Evolutionary conservation across 176 grass and related monocot species (phyloP).

Genomic region (Leersia perrieri): DNA sequence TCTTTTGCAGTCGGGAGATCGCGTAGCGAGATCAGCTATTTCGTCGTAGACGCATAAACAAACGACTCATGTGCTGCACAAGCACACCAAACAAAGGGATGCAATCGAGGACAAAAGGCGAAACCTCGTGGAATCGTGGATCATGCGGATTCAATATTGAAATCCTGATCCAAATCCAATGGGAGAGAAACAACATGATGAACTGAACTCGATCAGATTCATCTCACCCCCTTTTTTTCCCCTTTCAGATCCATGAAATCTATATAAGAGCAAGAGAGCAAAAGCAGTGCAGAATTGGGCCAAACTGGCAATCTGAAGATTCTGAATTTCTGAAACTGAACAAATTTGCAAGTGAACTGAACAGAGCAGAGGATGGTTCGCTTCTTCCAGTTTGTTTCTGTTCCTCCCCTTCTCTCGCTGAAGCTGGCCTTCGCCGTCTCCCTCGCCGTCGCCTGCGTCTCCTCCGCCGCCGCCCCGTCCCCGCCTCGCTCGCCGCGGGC

Average conservation of each 20-base stretch:
- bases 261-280: neutral
- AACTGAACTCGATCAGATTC: neutral
- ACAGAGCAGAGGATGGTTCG: conserved; percentile 8
- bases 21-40: neutral
- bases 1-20: neutral
- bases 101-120: no score
- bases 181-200: no score
- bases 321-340: neutral
- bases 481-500: conserved; percentile 29
- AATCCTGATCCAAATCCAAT: neutral
- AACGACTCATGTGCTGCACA: neutral
- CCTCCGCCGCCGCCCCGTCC: conserved; percentile 1
- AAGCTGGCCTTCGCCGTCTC: conserved; percentile 78
- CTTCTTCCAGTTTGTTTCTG: neutral
- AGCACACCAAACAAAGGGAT: neutral
- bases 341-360: neutral
- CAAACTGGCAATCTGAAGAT: no score
- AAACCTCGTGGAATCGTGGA: no score
- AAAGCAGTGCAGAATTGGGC: neutral
- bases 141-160: neutral
- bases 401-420: conserved; percentile 27
- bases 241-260: no score
- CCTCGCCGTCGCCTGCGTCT: conserved; percentile 40
- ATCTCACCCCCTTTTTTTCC: neutral
- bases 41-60: neutral